These are phyloP conservation scores for Rhizopogon vesiculosus DNA, from an alignment of 768 basidiomycete species.

Conservation along the genomic window DNA sequence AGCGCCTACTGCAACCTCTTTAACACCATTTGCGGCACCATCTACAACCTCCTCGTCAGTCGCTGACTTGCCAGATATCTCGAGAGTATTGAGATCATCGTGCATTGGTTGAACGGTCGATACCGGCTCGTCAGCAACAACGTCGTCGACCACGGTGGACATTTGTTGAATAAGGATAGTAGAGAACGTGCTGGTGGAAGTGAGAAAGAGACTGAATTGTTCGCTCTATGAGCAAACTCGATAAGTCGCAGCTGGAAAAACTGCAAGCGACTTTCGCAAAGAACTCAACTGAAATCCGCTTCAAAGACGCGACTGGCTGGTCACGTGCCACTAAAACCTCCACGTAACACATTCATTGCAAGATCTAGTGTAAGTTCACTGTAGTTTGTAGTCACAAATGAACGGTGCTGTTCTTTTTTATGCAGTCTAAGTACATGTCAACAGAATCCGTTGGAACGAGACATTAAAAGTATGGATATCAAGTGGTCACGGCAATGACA, in stretches of 20 bases:
- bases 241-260: constrained; percentile 4
- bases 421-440: too few relatives aligned
- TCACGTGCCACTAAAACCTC: neutral
- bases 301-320: constrained; percentile 5
- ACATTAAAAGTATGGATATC: neutral
- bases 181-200: constrained; percentile 6
- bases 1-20: neutral
- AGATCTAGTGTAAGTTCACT: too few relatives aligned
- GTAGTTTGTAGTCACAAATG: neutral
- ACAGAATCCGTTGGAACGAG: neutral
- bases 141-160: neutral
- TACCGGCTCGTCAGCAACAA: constrained; percentile 3
- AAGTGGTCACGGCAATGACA: neutral
- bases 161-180: constrained; percentile 7
- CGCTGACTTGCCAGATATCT: neutral
- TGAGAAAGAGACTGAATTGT: neutral
- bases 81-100: neutral
- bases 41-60: neutral
- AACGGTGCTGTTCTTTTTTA: neutral
- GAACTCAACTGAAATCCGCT: neutral
- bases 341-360: too few relatives aligned
- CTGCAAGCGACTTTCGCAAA: constrained; percentile 2
- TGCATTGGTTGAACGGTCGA: constrained; percentile 1
- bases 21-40: neutral
- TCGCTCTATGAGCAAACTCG: neutral